Conservation (phyloP, 257 asterid species). For the Scutellaria minor region DNA sequence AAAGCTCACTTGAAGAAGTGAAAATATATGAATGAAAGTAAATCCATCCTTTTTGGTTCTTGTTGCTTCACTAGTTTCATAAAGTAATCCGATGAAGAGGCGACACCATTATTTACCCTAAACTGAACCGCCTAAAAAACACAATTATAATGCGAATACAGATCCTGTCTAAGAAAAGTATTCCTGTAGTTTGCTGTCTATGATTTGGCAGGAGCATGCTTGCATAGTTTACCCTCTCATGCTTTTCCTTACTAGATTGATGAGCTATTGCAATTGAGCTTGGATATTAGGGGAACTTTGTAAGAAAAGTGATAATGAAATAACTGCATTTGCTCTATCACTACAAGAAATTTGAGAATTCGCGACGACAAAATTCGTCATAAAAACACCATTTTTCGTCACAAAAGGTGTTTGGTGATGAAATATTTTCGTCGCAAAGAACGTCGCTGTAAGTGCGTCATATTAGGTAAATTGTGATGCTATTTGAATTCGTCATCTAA, state of each 20-base stretch:
- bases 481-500: too few species aligned
- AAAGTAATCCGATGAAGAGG: constrained; percentile 10
- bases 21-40: background rate
- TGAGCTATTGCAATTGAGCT: constrained; percentile 23
- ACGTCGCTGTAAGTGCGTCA: too few species aligned
- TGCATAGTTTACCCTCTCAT: constrained; percentile 19
- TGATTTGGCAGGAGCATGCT: constrained; percentile 3
- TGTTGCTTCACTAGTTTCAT: constrained; percentile 28
- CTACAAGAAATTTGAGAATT: too few species aligned
- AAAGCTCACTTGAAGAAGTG: background rate
- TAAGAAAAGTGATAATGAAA: constrained; percentile 25
- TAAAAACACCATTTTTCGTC: too few species aligned
- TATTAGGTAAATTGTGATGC: too few species aligned
- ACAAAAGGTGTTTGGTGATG: too few species aligned
- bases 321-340: too few species aligned
- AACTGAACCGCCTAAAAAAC: background rate
- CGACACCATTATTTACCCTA: constrained; percentile 2
- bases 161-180: constrained; percentile 2
- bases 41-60: constrained; percentile 2
- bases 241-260: constrained; percentile 15
- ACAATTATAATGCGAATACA: background rate
- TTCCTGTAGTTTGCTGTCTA: background rate
- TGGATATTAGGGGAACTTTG: constrained; percentile 9
- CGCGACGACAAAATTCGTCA: too few species aligned
- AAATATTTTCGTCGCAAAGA: too few species aligned